Percentiles rank a stretch among this genome's conserved stretches.
These are phyloP conservation scores for Sparassis latifolia DNA, from an alignment of 1,284 basidiomycete species.

Conservation along the genomic window DNA sequence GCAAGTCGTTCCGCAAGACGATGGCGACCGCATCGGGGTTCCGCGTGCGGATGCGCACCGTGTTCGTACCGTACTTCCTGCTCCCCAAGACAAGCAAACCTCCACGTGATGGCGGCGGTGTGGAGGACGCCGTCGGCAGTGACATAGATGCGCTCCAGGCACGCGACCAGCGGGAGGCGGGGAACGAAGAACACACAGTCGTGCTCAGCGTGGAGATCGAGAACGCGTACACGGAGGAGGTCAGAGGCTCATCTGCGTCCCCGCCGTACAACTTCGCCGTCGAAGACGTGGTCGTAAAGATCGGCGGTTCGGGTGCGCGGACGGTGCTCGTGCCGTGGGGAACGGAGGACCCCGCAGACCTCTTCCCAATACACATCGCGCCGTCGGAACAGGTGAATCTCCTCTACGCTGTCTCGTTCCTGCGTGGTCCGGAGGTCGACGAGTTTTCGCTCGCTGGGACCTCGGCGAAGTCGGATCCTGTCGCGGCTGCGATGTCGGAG, in stretches of 20 bases:
- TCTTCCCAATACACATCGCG: conserved; percentile 68
- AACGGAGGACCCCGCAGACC: conserved; percentile 30
- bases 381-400: conserved; percentile 80
- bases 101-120: conserved; percentile 5
- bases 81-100: conserved; percentile 30
- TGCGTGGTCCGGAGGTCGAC: conserved; percentile 53
- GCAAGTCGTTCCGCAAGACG: conserved; percentile 81
- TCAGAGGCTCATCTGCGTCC: conserved; percentile 24
- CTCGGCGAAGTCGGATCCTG: background rate
- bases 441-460: conserved; percentile 32
- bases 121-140: conserved; percentile 27
- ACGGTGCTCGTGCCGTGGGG: conserved; percentile 66
- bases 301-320: conserved; percentile 71
- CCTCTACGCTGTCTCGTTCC: conserved; percentile 76
- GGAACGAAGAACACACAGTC: conserved; percentile 75
- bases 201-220: conserved; percentile 84
- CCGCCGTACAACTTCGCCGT: conserved; percentile 64
- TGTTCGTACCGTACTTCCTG: conserved; percentile 78
- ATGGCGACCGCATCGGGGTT: conserved; percentile 75
- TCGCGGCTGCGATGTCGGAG: conserved; percentile 2
- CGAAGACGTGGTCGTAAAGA: conserved; percentile 62
- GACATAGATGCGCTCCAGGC: conserved; percentile 45
- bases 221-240: conserved; percentile 38
- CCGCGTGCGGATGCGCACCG: conserved; percentile 81
- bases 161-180: conserved; percentile 53